Base-by-base conservation (phyloP, 2,329 filamentous ascomycete genomes). In the Colletotrichum chrysophilum region DNA sequence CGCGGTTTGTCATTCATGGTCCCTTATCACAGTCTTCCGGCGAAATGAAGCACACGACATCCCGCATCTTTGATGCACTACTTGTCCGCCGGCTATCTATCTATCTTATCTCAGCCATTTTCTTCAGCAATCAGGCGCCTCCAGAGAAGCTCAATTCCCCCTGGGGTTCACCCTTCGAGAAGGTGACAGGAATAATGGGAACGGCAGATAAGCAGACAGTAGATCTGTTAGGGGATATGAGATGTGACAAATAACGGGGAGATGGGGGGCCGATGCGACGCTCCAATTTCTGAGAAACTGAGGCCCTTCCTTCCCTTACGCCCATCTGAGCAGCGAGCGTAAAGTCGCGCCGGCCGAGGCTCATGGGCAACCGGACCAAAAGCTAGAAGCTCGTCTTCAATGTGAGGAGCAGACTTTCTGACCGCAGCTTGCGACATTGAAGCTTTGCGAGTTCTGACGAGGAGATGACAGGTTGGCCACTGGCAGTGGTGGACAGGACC, bases 161-260 rank as follows among this genome's bases (percentile, higher is more conserved):
- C 52, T 21, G 68, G 72, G 55, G 55, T 65, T 60, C 43, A 34
- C 64, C 30, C 56, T 75, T 73, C 70, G 58, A 75, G 70, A 73
- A 75, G 70, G 70, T 69, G 62, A 26, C 43, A 72, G 30, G 36
- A 70, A 66, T 48, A 70, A 38, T 43, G 55, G 48, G 7, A 43
- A 48, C 64, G 43, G 70, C 65, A 73, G 74, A 73, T 75, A 69
- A 75, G 64, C 70, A 73, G 28, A 12, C 64, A 30, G 26, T 48
- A 43, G 64, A 75, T 73, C 74, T 65, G 56, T 26, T 26, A 16
- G 60, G 55, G 64, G 26, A 73, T 68, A 24, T 75, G 74, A 75
- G 58, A 73, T 75, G 43, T 75, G 74, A 75, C 58, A 38, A 30
- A 26, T 62, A 21, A 21, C n/a, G 24, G n/a, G 26, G 9, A 13